Evolutionary conservation across 306 rosid species (phyloP), one percentile per base, ranked within the genome.

Genomic region (Calophaca sinica): DNA sequence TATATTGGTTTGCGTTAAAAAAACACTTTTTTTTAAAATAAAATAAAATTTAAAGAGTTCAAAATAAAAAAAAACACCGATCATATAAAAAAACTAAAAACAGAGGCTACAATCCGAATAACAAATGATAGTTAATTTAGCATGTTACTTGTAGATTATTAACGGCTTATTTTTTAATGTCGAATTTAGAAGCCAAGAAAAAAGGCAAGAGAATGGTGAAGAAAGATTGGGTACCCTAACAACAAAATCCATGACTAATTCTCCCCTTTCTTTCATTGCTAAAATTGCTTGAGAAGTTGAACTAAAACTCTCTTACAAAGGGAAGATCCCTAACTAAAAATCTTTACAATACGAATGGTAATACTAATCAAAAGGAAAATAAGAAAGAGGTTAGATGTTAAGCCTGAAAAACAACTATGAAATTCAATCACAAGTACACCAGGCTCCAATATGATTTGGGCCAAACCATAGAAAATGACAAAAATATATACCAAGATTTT

Each of bases 401-500:
- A 11, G 13, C 81, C 54, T 6, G 29, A 66, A 81, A 80, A 58
- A 26, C 39, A 68, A 53, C 9, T 75, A 39, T 5, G 46, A 68
- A 69, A 35, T 60, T 45, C 50, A 75, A 74, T 68, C 57, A 31
- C 59, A 70, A 66, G 79, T 75, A 45, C 65, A 59, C 44, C 50
- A 60, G 14, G 81, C 52, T 66, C 79, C 79, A 60, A 51, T 35
- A 41, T 61, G 67, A 54, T 12, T 70, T 53, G 42, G 58, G 45
- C 55, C 73, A 57, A 72, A 65, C 38, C 79, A 66, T 48, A 48
- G 71, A 70, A 59, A 75, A n/a, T 31, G 41, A 28, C 36, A 70
- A 67, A 73, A 50, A 69, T 44, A 57, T 36, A 42, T 33, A 66
- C 68, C 48, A 42, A 68, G 31, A 79, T 62, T 74, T 68, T 74